phyloP scores from a whole-genome alignment of 2,329 filamentous ascomycete genomes.

The Pseudocercospora ulei region DNA sequence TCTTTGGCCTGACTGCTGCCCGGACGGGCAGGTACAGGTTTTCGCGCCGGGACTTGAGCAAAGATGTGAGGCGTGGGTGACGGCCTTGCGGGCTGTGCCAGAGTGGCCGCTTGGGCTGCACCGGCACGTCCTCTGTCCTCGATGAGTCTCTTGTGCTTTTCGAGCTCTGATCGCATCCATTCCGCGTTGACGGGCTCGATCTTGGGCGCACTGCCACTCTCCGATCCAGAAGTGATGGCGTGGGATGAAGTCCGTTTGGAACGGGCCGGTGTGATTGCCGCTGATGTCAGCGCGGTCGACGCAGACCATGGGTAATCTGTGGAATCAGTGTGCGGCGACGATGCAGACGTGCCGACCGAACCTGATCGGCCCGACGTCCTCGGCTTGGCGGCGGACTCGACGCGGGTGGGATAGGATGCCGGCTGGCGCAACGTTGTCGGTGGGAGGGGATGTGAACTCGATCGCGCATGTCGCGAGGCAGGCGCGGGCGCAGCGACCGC shows the following conservation, averaged over 20 bases:
- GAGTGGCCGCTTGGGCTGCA: conserved; percentile 10
- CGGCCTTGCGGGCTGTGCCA: conserved; percentile 4
- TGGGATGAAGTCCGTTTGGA: conserved; percentile 39
- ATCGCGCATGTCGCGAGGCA: conserved; percentile 17
- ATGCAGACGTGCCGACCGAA: conserved; percentile 31
- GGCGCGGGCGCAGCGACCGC: conserved; percentile 2
- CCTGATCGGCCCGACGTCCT: conserved; percentile 25
- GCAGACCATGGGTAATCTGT: conserved; percentile 36
- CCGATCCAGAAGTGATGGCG: conserved; percentile 23
- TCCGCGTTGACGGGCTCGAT: conserved; percentile 36
- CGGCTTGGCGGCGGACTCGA: conserved; percentile 28
- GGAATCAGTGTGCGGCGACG: conserved; percentile 38
- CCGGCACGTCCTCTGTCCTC: conserved; percentile 19
- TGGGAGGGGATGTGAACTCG: conserved; percentile 22
- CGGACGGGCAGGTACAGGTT: conserved; percentile 24
- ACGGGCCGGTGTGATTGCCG: conserved; percentile 35
- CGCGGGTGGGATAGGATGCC: conserved; percentile 25
- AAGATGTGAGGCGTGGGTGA: conserved; percentile 12
- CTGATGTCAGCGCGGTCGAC: conserved; percentile 39
- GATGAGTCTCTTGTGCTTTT: conserved; percentile 32
- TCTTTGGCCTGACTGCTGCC: conserved; percentile 17
- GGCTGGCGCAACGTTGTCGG: conserved; percentile 2
- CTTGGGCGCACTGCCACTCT: conserved; percentile 29
- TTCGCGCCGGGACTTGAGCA: conserved; percentile 22
- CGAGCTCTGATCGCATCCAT: conserved; percentile 40